Conservation (phyloP, 73 alveolate species). For the Paramecium sonneborni region DNA sequence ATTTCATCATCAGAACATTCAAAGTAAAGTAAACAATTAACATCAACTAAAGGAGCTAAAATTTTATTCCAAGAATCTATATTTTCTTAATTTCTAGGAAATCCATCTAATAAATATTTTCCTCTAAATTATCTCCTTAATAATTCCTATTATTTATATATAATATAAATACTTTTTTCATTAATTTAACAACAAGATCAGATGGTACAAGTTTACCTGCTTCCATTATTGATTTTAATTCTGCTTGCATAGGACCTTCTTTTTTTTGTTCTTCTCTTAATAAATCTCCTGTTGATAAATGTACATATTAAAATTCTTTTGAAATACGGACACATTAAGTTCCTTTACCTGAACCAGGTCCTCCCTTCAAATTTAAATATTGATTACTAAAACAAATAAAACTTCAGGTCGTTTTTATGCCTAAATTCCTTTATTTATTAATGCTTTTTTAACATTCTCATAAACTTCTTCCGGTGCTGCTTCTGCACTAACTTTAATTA, state of each 20-base stretch:
- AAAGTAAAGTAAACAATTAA: slow-evolving; percentile 80
- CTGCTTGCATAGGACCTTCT: slow-evolving; percentile 65
- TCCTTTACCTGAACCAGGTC: slow-evolving; percentile 97
- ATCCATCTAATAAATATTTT: slow-evolving; percentile 75
- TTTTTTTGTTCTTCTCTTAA: slow-evolving; percentile 75
- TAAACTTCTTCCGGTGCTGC: slow-evolving; percentile 87
- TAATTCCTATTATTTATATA: neutral
- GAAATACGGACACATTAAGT: slow-evolving; percentile 88
- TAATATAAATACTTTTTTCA: neutral
- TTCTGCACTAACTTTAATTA: slow-evolving; percentile 82
- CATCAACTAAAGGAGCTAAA: slow-evolving; percentile 65
- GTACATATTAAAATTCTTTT: slow-evolving; percentile 75
- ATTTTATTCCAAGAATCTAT: slow-evolving; percentile 82
- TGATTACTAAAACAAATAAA: slow-evolving; percentile 51
- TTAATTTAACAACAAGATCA: slow-evolving; percentile 48
- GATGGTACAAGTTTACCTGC: slow-evolving; percentile 83
- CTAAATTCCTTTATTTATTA: neutral
- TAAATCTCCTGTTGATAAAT: slow-evolving; percentile 88
- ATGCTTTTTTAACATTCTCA: slow-evolving; percentile 74
- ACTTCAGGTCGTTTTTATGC: slow-evolving; percentile 62
- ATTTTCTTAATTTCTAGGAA: slow-evolving; percentile 87
- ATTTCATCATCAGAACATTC: slow-evolving; percentile 93
- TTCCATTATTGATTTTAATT: slow-evolving; percentile 68
- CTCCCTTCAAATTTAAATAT: slow-evolving; percentile 56
- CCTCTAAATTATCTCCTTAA: neutral